Evolutionary conservation across 495 filamentous ascomycete species (phyloP), one percentile per base, ranked within the genome.

Genomic region (Hyaloscypha variabilis): DNA sequence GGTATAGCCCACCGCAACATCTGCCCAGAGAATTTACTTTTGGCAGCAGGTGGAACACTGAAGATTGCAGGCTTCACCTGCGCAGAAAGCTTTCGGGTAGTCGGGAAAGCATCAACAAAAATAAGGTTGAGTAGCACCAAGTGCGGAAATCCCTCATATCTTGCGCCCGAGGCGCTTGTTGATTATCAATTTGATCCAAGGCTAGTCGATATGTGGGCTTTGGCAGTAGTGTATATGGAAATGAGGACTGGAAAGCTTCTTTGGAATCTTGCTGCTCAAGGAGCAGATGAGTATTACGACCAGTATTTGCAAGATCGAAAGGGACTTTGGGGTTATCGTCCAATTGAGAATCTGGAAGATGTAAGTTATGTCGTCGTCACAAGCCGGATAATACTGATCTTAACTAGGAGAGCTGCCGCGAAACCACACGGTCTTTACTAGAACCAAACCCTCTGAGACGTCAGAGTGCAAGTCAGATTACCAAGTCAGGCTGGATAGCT

Each of bases 21-120:
- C 77, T 96, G 96, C 77, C 92, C 91, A 1, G 93, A 97, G 78
- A 97, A 96, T 73, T 89, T 97, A 67, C 91, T 97, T 69, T 25
- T 70, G 6, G 81, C 93, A 42, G 87, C 82, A 50, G 83, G 89
- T 0, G 77, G 31, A 8, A 34, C 31, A 34, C 6, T 34, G 1
- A 34, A 34, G 31, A 3, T 34, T 8, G 13, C 31, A 34, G 31
- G 13, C 31, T 34, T 34, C 31, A 34, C 8, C 13, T 13, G 13
- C 13, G 31, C 31, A 34, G 31, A 13, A 0, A 34, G 31, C 1
- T 34, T 34, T 3, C 13, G 31, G 31, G 31, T 3, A 34, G 6
- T 13, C 0, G 31, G 31, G 6, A 13, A 13, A 34, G 31, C 6
- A 34, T 8, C 13, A 13, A 8, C 31, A 58, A 28, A 29, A 25